A percentile compares a stretch with the other conserved stretches of the same genome.
These are phyloP conservation scores for Mucor circinelloides DNA, from an alignment of 371 early-diverging fungal species.

Conservation along the genomic window DNA sequence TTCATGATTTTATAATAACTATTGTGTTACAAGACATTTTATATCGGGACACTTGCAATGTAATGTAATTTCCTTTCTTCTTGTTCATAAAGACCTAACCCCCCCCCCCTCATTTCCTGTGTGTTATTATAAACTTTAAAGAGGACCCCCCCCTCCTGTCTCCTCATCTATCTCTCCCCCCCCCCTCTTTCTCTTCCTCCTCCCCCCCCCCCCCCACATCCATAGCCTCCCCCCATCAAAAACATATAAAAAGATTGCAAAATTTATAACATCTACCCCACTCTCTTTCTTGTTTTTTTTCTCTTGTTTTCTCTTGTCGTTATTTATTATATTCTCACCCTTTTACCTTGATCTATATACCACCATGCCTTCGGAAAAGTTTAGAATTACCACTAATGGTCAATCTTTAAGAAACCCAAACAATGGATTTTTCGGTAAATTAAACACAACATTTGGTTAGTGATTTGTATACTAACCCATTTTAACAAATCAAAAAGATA, in stretches of 20 bases:
- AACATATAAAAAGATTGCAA: conserved; percentile 9
- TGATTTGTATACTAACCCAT: conserved; percentile 9
- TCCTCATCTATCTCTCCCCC: neutral
- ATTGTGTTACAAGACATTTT: neutral
- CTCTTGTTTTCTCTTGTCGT: neutral
- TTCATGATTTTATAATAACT: neutral
- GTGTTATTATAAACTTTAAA: neutral
- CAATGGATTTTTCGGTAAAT: conserved; percentile 28
- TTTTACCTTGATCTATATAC: conserved; percentile 2
- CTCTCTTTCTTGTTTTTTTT: conserved; percentile 3
- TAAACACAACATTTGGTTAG: neutral
- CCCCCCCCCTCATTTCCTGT: neutral
- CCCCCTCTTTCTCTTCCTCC: neutral
- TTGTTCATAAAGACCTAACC: neutral
- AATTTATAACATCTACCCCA: neutral
- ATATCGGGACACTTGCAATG: conserved; percentile 1
- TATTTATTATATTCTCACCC: neutral
- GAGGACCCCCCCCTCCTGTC: neutral
- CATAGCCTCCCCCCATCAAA: neutral
- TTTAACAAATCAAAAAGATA: conserved; percentile 12
- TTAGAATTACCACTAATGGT: conserved; percentile 35
- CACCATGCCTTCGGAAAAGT: conserved; percentile 42
- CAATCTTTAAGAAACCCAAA: conserved; percentile 37
- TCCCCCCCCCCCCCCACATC: neutral
- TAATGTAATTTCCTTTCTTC: neutral